phyloP scores from a whole-genome alignment of 768 basidiomycete genomes.

The Stropharia rugosoannulata region DNA sequence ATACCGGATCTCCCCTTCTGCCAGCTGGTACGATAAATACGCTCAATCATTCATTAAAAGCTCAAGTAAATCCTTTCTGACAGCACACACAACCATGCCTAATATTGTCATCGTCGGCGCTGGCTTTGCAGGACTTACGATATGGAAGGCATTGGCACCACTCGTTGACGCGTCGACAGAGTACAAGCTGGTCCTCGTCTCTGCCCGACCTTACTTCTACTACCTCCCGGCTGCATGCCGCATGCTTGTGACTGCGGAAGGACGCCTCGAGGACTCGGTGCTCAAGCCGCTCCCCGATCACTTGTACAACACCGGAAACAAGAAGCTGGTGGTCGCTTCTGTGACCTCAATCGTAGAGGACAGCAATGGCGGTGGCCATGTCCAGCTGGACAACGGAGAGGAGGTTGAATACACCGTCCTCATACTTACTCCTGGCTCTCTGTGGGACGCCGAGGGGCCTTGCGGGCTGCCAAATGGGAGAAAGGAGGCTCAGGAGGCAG shows the following conservation, averaged over 20 bases:
- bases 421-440: slow-evolving; percentile 58
- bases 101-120: slow-evolving; percentile 41
- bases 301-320: slow-evolving; percentile 45
- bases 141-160: slow-evolving; percentile 40
- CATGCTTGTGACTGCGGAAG: slow-evolving; percentile 45
- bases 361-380: slow-evolving; percentile 22
- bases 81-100: slow-evolving; percentile 7
- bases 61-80: too few relatives aligned
- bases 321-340: slow-evolving; percentile 38
- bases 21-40: too few relatives aligned
- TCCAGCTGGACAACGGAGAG: slow-evolving; percentile 52
- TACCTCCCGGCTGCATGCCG: slow-evolving; percentile 52
- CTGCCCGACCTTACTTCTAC: slow-evolving; percentile 46
- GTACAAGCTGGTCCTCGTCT: slow-evolving; percentile 55
- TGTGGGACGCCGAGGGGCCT: slow-evolving; percentile 44
- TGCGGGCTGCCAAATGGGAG: slow-evolving; percentile 39
- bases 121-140: slow-evolving; percentile 44
- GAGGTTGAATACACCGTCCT: slow-evolving; percentile 52
- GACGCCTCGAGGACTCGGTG: slow-evolving; percentile 40
- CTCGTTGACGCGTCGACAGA: slow-evolving; percentile 41
- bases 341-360: slow-evolving; percentile 30
- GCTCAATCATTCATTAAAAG: too few relatives aligned
- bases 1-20: too few relatives aligned
- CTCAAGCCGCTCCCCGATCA: slow-evolving; percentile 52
- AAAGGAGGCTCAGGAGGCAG: slow-evolving; percentile 22